Conservation (phyloP, 768 basidiomycete genomes). For the Phallus indusiatus region DNA sequence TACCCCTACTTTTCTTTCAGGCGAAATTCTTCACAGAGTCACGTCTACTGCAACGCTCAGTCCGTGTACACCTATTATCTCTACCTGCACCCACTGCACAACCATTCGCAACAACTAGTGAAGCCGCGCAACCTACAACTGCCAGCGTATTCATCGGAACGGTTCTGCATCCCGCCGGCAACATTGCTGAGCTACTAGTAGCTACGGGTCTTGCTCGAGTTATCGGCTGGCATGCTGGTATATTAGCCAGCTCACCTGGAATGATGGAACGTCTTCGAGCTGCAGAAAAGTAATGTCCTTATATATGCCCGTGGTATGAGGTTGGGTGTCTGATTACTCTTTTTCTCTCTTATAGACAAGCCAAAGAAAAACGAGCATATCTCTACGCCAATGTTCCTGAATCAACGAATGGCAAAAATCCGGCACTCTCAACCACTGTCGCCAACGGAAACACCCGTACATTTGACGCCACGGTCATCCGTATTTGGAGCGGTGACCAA, state of each 20-base stretch:
- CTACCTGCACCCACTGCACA: constrained; percentile 70
- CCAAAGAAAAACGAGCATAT: constrained; percentile 63
- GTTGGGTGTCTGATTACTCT: background rate
- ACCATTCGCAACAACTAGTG: constrained; percentile 52
- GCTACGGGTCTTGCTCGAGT: constrained; percentile 80
- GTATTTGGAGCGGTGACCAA: constrained; percentile 91
- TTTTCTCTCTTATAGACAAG: constrained; percentile 26
- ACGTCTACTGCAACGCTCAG: constrained; percentile 69
- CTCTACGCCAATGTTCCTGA: constrained; percentile 56
- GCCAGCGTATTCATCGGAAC: constrained; percentile 87
- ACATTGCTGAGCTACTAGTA: constrained; percentile 85
- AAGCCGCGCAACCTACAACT: constrained; percentile 41
- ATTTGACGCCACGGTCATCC: constrained; percentile 77
- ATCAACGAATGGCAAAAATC: constrained; percentile 32
- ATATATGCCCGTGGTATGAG: background rate
- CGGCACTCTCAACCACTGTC: constrained; percentile 25
- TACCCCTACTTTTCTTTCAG: constrained; percentile 30
- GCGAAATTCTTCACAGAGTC: constrained; percentile 92
- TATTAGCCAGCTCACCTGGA: constrained; percentile 73
- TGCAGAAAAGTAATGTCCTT: constrained; percentile 50
- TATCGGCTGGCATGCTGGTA: constrained; percentile 96
- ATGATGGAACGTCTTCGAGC: constrained; percentile 75
- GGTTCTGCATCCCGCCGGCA: constrained; percentile 86
- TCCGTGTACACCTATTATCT: constrained; percentile 70
- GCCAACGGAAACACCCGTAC: constrained; percentile 35